Evolutionary conservation across 306 rosid genomes (phyloP).

Genomic region (Vachellia pachyceras): DNA sequence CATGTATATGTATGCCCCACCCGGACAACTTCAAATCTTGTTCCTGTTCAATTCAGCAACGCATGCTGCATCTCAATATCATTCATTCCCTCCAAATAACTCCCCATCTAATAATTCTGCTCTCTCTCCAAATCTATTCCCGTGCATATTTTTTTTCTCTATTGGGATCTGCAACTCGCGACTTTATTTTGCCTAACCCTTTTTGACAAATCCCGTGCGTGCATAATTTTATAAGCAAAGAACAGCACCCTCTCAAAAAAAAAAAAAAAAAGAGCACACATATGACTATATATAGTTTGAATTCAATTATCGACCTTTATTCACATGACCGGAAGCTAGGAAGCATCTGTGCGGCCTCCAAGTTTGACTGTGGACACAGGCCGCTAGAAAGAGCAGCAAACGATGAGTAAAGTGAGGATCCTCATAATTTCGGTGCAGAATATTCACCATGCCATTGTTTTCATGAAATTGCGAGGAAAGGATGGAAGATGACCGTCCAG

Average conservation of each 20-base stretch:
- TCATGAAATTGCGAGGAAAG: conserved; percentile 7
- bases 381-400: conserved; percentile 2
- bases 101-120: not conserved
- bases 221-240: not conserved
- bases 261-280: too few relatives aligned
- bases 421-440: not conserved
- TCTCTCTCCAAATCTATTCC: conserved; percentile 6
- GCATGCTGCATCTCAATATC: not conserved
- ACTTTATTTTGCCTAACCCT: conserved; percentile 56
- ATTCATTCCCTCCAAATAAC: not conserved
- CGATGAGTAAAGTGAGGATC: not conserved
- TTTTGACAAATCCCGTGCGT: conserved; percentile 49
- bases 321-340: conserved; percentile 43
- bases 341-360: conserved; percentile 53
- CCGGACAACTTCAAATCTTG: conserved; percentile 49
- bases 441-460: not conserved
- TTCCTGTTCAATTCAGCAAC: conserved; percentile 25
- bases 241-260: not conserved
- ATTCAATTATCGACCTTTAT: conserved; percentile 29
- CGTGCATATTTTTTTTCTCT: not conserved
- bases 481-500: not conserved
- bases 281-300: conserved; percentile 27
- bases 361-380: conserved; percentile 48
- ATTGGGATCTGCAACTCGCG: conserved; percentile 37
- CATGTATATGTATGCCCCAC: too few relatives aligned